Evolutionary conservation across 2,329 filamentous ascomycete species (phyloP), one percentile per base, ranked within the genome.

Genomic region (Diaporthe helianthi): DNA sequence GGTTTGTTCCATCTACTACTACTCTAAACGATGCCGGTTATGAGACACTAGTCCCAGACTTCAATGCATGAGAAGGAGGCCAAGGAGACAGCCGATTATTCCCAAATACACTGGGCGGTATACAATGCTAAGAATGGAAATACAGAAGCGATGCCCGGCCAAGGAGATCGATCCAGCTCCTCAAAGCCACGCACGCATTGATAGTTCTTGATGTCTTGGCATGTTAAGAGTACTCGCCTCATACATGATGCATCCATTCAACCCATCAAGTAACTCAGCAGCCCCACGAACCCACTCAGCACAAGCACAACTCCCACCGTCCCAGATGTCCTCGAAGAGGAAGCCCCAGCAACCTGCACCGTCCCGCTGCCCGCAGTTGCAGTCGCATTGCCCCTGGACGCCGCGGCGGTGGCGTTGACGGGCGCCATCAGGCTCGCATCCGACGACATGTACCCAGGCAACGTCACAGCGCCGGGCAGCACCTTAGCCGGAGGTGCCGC

Each of bases 391-490:
- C 41, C 29, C 22, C 22, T 24, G 6, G 49, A 24, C 63, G 17
- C 13, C 33, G 49, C 41, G 8, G 46, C 54, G 8, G 36, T 51
- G 24, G 26, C 46, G 46, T 53, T 44, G 3, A 51, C 15, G 4
- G 66, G 66, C 8, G 64, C 36, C 41, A 54, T 60, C 52, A 69
- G 63, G 44, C 38, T 66, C 44, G 68, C 36, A 22, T 65, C 61
- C 8, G 63, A 51, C 22, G 15, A 44, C 29, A 67, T 31, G 1
- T 41, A 33, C 1, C 68, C 68, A 1, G 68, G 68, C 12, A 69
- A 64, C 36, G 68, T 53, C 44, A n/a, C 22, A 33, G 24, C 47
- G 8, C 49, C 47, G 24, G 38, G 61, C n/a, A 52, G 31, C 2
- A 51, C 31, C 22, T 47, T 8, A 3, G 41, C 29, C 3, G 52